phyloP scores from a whole-genome alignment of 345 rosid genomes.

The Eucalyptus regnans region DNA sequence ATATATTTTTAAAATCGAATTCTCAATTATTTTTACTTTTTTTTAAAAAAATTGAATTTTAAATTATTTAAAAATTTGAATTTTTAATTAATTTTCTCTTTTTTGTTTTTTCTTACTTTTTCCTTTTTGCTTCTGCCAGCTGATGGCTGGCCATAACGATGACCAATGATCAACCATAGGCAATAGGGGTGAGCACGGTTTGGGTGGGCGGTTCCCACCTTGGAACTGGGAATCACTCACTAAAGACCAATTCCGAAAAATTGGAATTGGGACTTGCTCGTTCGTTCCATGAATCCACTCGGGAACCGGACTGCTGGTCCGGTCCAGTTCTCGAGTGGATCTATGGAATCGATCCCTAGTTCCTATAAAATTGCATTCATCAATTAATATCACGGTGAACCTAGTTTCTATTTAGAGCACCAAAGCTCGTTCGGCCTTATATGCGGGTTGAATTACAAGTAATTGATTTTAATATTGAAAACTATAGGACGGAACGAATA shows the following conservation, averaged over 20 bases:
- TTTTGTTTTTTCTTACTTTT: too few relatives aligned
- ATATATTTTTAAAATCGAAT: too few relatives aligned
- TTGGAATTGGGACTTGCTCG: rapidly evolving
- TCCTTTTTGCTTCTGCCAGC: rapidly evolving
- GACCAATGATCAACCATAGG: too few relatives aligned
- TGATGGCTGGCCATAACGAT: rapidly evolving
- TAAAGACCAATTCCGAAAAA: rapidly evolving
- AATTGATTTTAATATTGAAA: too few relatives aligned
- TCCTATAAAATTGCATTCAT: too few relatives aligned
- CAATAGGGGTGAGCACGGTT: rapidly evolving
- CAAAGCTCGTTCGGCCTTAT: too few relatives aligned
- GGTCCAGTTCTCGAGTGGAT: rapidly evolving
- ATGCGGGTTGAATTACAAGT: too few relatives aligned
- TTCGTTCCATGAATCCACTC: rapidly evolving
- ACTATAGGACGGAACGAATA: rapidly evolving
- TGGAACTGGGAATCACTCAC: rapidly evolving
- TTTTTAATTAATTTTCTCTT: too few relatives aligned
- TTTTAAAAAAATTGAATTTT: rapidly evolving
- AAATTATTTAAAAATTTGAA: rapidly evolving
- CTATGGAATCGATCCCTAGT: rapidly evolving
- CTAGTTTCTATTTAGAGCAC: too few relatives aligned
- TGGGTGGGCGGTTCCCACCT: rapidly evolving
- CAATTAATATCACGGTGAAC: too few relatives aligned
- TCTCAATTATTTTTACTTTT: too few relatives aligned
- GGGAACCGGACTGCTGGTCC: rapidly evolving